These are phyloP conservation scores for Parastagonospora avenae DNA, from an alignment of 2,329 filamentous ascomycete genomes.

Conservation along the genomic window DNA sequence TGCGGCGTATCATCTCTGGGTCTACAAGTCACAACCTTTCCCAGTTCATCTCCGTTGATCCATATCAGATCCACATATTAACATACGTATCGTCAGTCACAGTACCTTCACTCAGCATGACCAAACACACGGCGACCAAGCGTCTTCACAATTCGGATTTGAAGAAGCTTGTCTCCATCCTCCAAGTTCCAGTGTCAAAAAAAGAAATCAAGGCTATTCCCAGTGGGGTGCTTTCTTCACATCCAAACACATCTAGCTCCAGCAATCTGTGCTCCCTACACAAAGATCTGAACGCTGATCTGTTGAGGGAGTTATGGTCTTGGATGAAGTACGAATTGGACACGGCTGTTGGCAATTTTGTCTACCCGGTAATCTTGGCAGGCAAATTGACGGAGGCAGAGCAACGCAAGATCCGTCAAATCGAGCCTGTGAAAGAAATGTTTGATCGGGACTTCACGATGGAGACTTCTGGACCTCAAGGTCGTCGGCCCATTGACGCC, in stretches of 20 bases:
- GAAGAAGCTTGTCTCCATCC: conserved; percentile 26
- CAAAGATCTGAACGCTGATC: conserved; percentile 22
- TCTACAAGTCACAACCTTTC: not conserved
- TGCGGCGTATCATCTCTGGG: too few relatives aligned
- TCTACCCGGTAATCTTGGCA: conserved; percentile 33
- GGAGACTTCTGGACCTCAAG: conserved; percentile 17
- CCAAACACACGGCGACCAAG: conserved; percentile 15
- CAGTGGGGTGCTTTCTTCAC: conserved; percentile 14
- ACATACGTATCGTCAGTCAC: not conserved
- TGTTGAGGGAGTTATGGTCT: conserved; percentile 29
- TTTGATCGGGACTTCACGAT: conserved; percentile 24
- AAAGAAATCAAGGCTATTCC: conserved; percentile 27
- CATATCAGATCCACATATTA: not conserved
- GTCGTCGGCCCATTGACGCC: conserved; percentile 17
- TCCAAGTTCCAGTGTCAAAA: conserved; percentile 16
- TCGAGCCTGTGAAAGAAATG: conserved; percentile 39
- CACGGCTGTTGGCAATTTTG: conserved; percentile 25
- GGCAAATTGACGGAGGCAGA: conserved; percentile 17
- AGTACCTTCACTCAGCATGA: conserved; percentile 11
- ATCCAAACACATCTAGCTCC: conserved; percentile 13
- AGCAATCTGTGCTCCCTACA: conserved; percentile 30
- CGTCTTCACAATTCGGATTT: conserved; percentile 30
- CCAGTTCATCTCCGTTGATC: not conserved
- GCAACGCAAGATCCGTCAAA: conserved; percentile 22
- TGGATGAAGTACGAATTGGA: conserved; percentile 32